Base-by-base conservation (phyloP, 2,329 filamentous ascomycete genomes). In the Alternaria sp. region DNA sequence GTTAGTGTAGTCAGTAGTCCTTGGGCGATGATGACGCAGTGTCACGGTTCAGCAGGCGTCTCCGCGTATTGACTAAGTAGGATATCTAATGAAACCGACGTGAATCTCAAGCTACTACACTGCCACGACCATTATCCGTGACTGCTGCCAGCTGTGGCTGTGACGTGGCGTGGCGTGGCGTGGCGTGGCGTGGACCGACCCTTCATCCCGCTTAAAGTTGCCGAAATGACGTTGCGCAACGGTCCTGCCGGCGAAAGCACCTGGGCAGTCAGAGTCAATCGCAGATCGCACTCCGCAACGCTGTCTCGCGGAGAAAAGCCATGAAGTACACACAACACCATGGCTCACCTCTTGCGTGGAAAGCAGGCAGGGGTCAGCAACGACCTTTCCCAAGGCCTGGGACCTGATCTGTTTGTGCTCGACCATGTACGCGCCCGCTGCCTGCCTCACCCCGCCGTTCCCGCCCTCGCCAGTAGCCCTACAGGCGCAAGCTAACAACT, bases 301-400 rank as follows among this genome's bases (percentile, higher is more conserved):
- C 46, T 48, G 54, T 23, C 40, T 58, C 44, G 49, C 34, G 50
- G 49, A 50, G 64, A 63, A 63, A 60, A 72, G 70, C 67, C 61
- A 75, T 75, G 74, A 73, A 42, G 67, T 61, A 62, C 58, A 50
- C 61, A 51, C 61, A 39, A 53, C 72, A 70, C 56, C 56, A 97
- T 97, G 93, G 88, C 93, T 54, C 87, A 90, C 70, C 94, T 98
- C 76, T 82, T 99, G 63, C 86, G 95, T 76, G 90, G 91, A 70
- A 97, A 96, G 84, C 95, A 98, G 84, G 87, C 92, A 56, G 95
- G 95, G 72, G 90, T 99, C 70, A 90, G 93, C 76, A 91, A 90
- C 79, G 95, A 98, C 80, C 85, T 99, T 66, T 97, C 93, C 51
- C 88, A 88, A 17, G 90, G 89, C 66, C 87, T 98, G 63, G 83